phyloP scores from a whole-genome alignment of 2,329 filamentous ascomycete species.

The Aspergillus costaricaensis region DNA sequence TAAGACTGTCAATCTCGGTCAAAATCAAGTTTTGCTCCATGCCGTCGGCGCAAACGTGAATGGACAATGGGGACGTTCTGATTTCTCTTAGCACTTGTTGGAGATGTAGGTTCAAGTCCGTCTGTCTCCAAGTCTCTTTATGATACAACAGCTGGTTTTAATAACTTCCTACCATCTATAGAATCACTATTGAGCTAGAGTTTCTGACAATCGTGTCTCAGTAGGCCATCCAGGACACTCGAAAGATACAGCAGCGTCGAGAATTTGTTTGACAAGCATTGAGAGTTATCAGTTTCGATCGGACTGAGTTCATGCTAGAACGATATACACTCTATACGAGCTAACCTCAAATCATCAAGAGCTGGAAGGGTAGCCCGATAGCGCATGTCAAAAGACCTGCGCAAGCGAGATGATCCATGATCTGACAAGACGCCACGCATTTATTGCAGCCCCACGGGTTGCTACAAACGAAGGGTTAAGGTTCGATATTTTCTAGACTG shows the following conservation, averaged over 20 bases:
- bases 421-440: not conserved
- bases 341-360: too few species aligned
- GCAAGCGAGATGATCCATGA: too few species aligned
- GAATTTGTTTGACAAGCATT: too few species aligned
- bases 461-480: not conserved
- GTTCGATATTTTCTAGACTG: not conserved
- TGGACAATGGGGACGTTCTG: not conserved
- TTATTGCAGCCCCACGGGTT: not conserved
- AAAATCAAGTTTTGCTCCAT: not conserved
- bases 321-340: too few species aligned
- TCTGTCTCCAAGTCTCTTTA: too few species aligned
- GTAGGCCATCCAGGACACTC: slow-evolving; percentile 32
- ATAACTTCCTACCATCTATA: too few species aligned
- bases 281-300: slow-evolving; percentile 29
- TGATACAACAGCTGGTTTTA: too few species aligned
- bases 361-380: too few species aligned
- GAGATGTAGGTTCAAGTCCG: too few species aligned
- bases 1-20: not conserved
- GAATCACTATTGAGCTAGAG: too few species aligned
- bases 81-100: not conserved
- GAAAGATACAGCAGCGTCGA: slow-evolving; percentile 19
- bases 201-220: not conserved
- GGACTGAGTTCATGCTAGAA: slow-evolving; percentile 22
- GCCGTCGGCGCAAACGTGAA: not conserved
- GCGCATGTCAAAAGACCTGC: too few species aligned